phyloP scores from a whole-genome alignment of 2,329 filamentous ascomycete species.

The Scleromitrula shiraiana region DNA sequence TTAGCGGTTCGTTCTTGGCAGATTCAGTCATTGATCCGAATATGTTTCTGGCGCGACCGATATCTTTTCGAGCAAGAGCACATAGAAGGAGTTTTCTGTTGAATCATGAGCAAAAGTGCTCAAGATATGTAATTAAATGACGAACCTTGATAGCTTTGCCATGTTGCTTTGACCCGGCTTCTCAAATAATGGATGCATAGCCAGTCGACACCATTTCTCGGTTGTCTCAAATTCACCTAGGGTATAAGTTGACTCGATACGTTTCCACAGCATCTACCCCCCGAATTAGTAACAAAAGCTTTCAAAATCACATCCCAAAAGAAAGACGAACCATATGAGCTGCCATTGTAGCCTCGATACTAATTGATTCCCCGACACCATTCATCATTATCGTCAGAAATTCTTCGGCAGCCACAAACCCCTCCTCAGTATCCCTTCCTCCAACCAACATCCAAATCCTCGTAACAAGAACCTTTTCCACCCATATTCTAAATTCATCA shows the following conservation, averaged over 20 bases:
- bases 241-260: slow-evolving; percentile 51
- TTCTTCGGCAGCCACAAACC: slow-evolving; percentile 33
- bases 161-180: slow-evolving; percentile 58
- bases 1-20: slow-evolving; percentile 53
- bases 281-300: no score
- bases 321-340: slow-evolving; percentile 58
- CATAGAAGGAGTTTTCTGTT: slow-evolving; percentile 66
- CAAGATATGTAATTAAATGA: slow-evolving; percentile 1
- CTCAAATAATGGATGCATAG: slow-evolving; percentile 58
- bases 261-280: slow-evolving; percentile 71
- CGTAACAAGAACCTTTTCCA: slow-evolving; percentile 62
- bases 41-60: slow-evolving; percentile 43
- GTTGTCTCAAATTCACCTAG: slow-evolving; percentile 46
- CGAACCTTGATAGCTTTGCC: slow-evolving; percentile 58
- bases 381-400: slow-evolving; percentile 41
- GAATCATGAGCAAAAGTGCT: not conserved
- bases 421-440: slow-evolving; percentile 31
- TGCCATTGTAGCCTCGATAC: slow-evolving; percentile 54
- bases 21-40: slow-evolving; percentile 52
- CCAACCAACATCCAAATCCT: slow-evolving; percentile 57
- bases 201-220: slow-evolving; percentile 63
- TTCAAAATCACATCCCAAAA: no score
- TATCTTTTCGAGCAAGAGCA: slow-evolving; percentile 50
- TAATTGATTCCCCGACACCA: slow-evolving; percentile 40
- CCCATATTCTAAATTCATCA: slow-evolving; percentile 41